phyloP scores from a whole-genome alignment of 2,329 filamentous ascomycete genomes.

The Neocatenulostroma microsporum region DNA sequence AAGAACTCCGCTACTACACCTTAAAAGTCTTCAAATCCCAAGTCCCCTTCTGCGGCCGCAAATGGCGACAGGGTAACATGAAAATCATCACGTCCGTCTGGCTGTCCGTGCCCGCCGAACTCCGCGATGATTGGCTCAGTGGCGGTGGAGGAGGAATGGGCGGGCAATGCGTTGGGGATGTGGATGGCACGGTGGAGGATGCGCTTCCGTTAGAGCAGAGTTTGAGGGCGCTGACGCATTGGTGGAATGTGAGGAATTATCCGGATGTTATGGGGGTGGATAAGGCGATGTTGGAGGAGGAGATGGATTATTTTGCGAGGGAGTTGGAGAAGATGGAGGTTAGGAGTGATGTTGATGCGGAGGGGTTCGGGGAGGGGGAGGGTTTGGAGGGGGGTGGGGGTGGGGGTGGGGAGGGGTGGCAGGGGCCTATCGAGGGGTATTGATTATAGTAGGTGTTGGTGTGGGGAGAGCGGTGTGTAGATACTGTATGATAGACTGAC shows the following conservation, averaged over 20 bases:
- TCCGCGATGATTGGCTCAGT: constrained; percentile 90
- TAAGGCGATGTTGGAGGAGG: constrained; percentile 33
- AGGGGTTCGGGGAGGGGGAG: constrained; percentile 11
- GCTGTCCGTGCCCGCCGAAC: constrained; percentile 81
- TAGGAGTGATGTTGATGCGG: constrained; percentile 5
- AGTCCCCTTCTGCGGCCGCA: constrained; percentile 93
- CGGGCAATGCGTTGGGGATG: constrained; percentile 46
- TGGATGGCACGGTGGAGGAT: constrained; percentile 90
- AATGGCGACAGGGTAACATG: constrained; percentile 98
- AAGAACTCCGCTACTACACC: constrained; percentile 80
- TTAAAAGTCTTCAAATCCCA: constrained; percentile 98
- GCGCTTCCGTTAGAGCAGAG: constrained; percentile 88
- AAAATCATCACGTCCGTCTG: constrained; percentile 96
- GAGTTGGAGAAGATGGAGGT: constrained; percentile 46
- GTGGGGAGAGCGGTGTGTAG: constrained; percentile 1
- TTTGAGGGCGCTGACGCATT: constrained; percentile 80
- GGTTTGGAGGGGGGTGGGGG: constrained; percentile 10
- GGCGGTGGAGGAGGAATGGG: constrained; percentile 51
- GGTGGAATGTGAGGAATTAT: constrained; percentile 81
- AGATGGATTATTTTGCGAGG: constrained; percentile 42
- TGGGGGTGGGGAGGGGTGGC: constrained; percentile 7
- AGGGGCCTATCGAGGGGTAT: constrained; percentile 25
- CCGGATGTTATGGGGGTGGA: constrained; percentile 62
- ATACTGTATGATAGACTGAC: no score
- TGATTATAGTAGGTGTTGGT: no score